These are phyloP conservation scores for Prunus mongolica DNA, from an alignment of 306 rosid genomes.

Conservation along the genomic window DNA sequence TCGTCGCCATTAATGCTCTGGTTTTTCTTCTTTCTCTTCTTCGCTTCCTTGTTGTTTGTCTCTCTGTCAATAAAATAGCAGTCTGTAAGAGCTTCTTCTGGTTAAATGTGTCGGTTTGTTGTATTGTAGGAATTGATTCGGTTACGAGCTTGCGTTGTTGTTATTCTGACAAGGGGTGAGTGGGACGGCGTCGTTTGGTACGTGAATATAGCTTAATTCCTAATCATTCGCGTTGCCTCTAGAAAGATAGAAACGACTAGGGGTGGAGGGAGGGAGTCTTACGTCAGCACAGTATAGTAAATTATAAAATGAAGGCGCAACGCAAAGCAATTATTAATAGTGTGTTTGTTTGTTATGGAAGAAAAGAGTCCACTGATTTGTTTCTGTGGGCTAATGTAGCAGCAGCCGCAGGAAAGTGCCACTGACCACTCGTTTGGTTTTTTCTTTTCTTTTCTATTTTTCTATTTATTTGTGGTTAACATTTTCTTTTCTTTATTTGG, in stretches of 20 bases:
- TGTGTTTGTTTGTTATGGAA: too few relatives aligned
- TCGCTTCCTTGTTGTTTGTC: background rate
- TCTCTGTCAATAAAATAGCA: background rate
- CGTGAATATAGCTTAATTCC: background rate
- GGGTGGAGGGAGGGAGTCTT: background rate
- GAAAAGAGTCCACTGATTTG: too few relatives aligned
- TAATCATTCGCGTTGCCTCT: background rate
- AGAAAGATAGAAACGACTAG: background rate
- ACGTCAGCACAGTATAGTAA: too few relatives aligned
- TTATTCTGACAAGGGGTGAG: background rate
- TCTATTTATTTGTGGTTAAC: too few relatives aligned
- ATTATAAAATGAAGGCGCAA: too few relatives aligned
- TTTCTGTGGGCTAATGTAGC: too few relatives aligned
- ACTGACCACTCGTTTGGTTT: too few relatives aligned
- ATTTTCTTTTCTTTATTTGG: too few relatives aligned
- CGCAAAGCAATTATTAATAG: too few relatives aligned
- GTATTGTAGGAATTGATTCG: background rate
- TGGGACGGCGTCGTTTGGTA: background rate
- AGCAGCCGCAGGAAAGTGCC: too few relatives aligned
- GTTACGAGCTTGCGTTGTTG: background rate
- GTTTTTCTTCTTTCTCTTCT: background rate
- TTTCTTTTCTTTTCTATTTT: background rate
- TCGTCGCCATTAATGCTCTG: slow-evolving; percentile 19
- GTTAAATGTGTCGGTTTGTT: background rate
- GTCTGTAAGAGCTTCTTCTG: too few relatives aligned